Evolutionary conservation across 2,329 filamentous ascomycete genomes (phyloP), one percentile per base, ranked within the genome.

Genomic region (Exophiala viscosa): DNA sequence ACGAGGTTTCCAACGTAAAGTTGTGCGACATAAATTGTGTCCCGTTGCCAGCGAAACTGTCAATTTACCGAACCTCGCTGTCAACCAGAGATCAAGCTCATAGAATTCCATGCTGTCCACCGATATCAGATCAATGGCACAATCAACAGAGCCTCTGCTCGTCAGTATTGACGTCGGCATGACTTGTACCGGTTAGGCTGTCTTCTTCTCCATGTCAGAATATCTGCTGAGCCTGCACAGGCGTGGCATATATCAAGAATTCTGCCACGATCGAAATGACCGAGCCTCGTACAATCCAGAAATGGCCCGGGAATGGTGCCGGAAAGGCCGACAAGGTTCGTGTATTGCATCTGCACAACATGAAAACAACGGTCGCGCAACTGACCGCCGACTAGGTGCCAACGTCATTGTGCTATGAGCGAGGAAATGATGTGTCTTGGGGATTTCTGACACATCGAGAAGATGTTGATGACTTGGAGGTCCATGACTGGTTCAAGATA

Each of bases 281-380:
- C 34, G 58, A 64, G 9, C 68, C 68, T 1, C 66, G 64, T 40
- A 64, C 64, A 8, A 65, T 70, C 31, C 67, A 69, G 47, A 64
- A 66, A 23, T 70, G 67, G 67, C 66, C 67, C 1, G 65, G 66
- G 2, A 36, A 36, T 63, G 60, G 60, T 18, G 57, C 58, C 20
- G 65, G 65, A 47, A 59, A 66, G 15, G 60, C 62, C 4, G 68
- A 70, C 57, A 70, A 70, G 56, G 67, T 67, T 13, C 61, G 64
- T 2, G 67, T 66, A 1, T 49, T 53, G n/a, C 55, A 68, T 28
- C 23, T 28, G 23, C 23, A 28, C 23, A 28, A 4, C 8, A 28
- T 28, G 23, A 28, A 7, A 28, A 28, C 23, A 28, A 28, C 23
- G 8, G 23, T 7, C 5, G 23, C 23, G 5, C 23, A 28, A 28